These are phyloP conservation scores for Ceratobasidium sp. DNA, from an alignment of 1,284 basidiomycete genomes.

Conservation along the genomic window DNA sequence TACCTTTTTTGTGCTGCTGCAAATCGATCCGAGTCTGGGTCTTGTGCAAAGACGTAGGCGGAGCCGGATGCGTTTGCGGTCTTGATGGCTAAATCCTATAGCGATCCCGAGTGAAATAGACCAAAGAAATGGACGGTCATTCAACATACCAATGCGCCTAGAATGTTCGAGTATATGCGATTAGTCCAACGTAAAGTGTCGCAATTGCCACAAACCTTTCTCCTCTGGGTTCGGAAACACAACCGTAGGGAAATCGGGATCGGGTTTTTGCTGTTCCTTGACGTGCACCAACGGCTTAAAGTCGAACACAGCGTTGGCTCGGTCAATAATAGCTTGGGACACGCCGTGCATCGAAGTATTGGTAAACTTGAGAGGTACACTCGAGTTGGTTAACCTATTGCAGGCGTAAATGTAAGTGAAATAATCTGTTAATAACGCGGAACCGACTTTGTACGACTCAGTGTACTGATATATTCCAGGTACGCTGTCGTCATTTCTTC, in stretches of 20 bases:
- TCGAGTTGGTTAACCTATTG: conserved; percentile 26
- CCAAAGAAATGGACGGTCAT: background rate
- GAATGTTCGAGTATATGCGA: conserved; percentile 45
- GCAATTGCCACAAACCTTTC: conserved; percentile 63
- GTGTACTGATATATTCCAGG: conserved; percentile 60
- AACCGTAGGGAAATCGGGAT: conserved; percentile 86
- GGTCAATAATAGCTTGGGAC: conserved; percentile 68
- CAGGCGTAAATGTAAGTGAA: background rate
- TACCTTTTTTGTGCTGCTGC: conserved; percentile 79
- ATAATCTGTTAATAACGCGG: background rate
- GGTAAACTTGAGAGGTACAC: conserved; percentile 64
- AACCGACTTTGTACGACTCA: conserved; percentile 60
- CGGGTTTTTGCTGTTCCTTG: conserved; percentile 70
- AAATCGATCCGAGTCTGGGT: conserved; percentile 87
- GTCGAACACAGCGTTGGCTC: conserved; percentile 68
- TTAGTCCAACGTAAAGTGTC: background rate
- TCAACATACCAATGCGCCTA: conserved; percentile 65
- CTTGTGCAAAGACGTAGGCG: conserved; percentile 80
- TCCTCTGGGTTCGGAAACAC: conserved; percentile 89
- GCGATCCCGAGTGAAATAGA: background rate
- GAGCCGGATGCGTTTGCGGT: conserved; percentile 66
- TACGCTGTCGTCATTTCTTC: conserved; percentile 69
- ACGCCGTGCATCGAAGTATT: conserved; percentile 92
- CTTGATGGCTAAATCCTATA: conserved; percentile 73
- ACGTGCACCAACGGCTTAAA: conserved; percentile 71